Base-by-base conservation (phyloP, 306 rosid species). In the Adenanthera pavonina region DNA sequence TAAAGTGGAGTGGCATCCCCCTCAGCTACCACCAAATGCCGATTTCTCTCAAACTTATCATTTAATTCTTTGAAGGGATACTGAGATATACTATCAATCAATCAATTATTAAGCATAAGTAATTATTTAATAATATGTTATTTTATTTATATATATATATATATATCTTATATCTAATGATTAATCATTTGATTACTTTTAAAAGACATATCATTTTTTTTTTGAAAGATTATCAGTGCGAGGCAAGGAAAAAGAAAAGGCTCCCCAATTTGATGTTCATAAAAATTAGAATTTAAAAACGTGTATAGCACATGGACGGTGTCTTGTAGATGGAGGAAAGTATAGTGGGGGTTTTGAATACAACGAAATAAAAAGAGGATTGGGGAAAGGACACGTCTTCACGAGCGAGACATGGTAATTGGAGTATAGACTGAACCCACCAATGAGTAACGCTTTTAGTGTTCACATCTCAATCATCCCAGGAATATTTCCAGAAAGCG, bases 1-100 rank as follows among this genome's bases (percentile, higher is more conserved):
- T 20, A 34, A 57, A 57, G n/a, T 57, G n/a, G 40, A 38, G 71
- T 61, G 71, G 60, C 59, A 62, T 25, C 65, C 53, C 66, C 15
- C 34, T 34, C 65, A 70, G 75, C 57, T 47, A 2, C 56, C 54
- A 25, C 54, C 40, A 69, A 69, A 15, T 33, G 41, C 12, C 6
- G 3, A 19, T 69, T 46, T 68, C 34, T 25, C 36, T 25, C 30
- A 25, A 25, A 25, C 30, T 25, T 25, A 25, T 25, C 30, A 25
- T 25, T 0, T 25, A 25, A 25, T 25, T 25, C 30, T 25, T 25
- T 25, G 30, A 25, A 25, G 30, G 1, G 30, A 25, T 25, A 25
- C 30, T 1, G 30, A 25, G 30, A 25, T 25, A 25, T 25, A 25
- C 30, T 25, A 25, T 25, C 30, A 25, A 25, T 25, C 30, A 25